phyloP scores from a whole-genome alignment of 1,139 yeast genomes.

The Sporopachydermia cereana region DNA sequence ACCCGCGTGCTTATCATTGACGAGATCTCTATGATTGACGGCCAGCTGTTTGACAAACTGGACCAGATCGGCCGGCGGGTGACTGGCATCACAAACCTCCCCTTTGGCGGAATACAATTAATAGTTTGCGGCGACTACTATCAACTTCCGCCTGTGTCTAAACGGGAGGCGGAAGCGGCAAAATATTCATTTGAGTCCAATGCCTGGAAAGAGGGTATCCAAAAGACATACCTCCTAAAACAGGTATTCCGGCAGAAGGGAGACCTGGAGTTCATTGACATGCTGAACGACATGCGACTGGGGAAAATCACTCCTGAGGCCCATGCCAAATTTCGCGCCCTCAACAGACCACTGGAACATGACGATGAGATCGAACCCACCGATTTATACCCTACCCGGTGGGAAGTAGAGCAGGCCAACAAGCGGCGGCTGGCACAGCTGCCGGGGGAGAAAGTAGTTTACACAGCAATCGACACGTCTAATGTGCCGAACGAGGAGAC shows the following conservation, averaged over 20 bases:
- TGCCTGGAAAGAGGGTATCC: slow-evolving; percentile 59
- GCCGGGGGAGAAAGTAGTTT: slow-evolving; percentile 36
- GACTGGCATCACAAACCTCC: slow-evolving; percentile 32
- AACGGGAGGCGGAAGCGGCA: slow-evolving; percentile 23
- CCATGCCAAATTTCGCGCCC: slow-evolving; percentile 38
- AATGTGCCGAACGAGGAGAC: slow-evolving; percentile 32
- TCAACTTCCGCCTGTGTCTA: slow-evolving; percentile 77
- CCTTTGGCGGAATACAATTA: slow-evolving; percentile 86
- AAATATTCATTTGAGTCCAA: slow-evolving; percentile 69
- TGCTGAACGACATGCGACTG: slow-evolving; percentile 79
- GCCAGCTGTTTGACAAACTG: slow-evolving; percentile 56
- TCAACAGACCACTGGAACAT: slow-evolving; percentile 43
- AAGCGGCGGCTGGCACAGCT: slow-evolving; percentile 38
- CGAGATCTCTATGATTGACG: slow-evolving; percentile 87
- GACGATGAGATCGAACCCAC: slow-evolving; percentile 78
- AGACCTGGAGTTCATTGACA: slow-evolving; percentile 60
- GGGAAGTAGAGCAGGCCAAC: slow-evolving; percentile 79
- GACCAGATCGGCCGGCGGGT: slow-evolving; percentile 50
- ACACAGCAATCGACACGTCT: slow-evolving; percentile 55
- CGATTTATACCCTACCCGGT: slow-evolving; percentile 70
- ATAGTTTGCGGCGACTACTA: slow-evolving; percentile 84
- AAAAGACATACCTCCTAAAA: slow-evolving; percentile 53
- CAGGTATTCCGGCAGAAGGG: slow-evolving; percentile 91
- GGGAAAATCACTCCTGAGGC: slow-evolving; percentile 55
- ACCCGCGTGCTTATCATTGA: slow-evolving; percentile 64